A percentile compares a stretch with the other conserved stretches of the same genome.
Evolutionary conservation across 2,329 filamentous ascomycete genomes (phyloP).

Genomic region (Leptographium lundbergii): DNA sequence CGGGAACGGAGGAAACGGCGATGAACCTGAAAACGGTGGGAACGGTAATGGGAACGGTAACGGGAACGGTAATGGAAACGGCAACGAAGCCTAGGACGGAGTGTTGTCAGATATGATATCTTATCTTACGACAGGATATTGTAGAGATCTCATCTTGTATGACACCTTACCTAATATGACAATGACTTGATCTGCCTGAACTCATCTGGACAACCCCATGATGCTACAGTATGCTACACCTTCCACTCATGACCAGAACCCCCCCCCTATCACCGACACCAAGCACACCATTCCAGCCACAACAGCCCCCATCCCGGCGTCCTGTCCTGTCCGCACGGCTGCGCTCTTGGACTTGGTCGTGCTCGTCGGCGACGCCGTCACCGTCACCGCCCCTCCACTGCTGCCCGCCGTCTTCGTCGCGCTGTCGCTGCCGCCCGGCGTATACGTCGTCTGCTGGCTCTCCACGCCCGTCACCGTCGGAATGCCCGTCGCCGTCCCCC

Average conservation of each 20-base stretch:
- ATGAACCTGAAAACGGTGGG: background rate
- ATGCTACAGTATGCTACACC: too few relatives aligned
- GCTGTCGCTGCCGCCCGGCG: background rate
- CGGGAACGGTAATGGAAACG: too few relatives aligned
- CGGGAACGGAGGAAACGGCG: background rate
- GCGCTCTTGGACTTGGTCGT: conserved; percentile 2
- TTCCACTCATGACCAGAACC: too few relatives aligned
- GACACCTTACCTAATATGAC: too few relatives aligned
- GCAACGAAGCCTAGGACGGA: background rate
- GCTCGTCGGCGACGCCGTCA: conserved; percentile 3
- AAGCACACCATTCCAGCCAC: conserved; percentile 14
- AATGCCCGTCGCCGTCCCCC: conserved; percentile 23
- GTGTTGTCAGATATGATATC: background rate
- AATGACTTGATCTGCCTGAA: too few relatives aligned
- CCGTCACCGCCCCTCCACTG: conserved; percentile 3
- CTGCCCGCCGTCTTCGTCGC: background rate
- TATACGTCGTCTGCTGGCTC: conserved; percentile 18
- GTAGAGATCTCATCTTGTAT: too few relatives aligned
- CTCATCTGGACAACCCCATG: too few relatives aligned
- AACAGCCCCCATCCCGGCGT: conserved; percentile 7
- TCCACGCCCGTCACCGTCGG: conserved; percentile 31
- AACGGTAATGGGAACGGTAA: background rate
- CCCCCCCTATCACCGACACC: conserved; percentile 1
- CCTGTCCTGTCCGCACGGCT: conserved; percentile 7
- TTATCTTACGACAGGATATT: too few relatives aligned